These are phyloP conservation scores for Starmerella lactis-condensi DNA, from an alignment of 805 yeast species.

Conservation along the genomic window DNA sequence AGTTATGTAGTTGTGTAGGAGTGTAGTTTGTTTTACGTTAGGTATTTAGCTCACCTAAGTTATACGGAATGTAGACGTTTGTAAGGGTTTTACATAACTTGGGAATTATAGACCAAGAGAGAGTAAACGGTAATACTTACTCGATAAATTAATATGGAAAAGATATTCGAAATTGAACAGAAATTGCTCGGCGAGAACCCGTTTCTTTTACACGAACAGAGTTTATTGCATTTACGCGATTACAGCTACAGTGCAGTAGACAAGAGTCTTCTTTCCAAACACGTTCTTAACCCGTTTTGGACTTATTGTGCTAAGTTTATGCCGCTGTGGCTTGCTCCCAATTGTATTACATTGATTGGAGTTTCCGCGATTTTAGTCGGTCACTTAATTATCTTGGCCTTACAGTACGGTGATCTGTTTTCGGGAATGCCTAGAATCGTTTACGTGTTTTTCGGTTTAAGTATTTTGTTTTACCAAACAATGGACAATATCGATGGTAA, in stretches of 20 bases:
- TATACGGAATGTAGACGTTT: no score
- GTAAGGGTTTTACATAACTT: no score
- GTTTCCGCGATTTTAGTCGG: conserved; percentile 51
- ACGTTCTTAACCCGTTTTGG: conserved; percentile 77
- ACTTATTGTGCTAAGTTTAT: conserved; percentile 53
- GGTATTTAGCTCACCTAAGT: no score
- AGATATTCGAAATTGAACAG: conserved; percentile 18
- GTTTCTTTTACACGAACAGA: conserved; percentile 14
- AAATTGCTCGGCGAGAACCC: conserved; percentile 14
- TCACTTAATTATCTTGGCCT: conserved; percentile 40
- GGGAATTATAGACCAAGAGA: no score
- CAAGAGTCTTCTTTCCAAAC: conserved; percentile 58
- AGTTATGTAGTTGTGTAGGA: background rate
- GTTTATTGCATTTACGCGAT: conserved; percentile 14
- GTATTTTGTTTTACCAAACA: conserved; percentile 78
- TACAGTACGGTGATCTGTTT: conserved; percentile 46
- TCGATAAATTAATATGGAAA: conserved; percentile 10
- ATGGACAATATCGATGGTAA: conserved; percentile 93
- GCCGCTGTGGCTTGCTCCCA: conserved; percentile 89
- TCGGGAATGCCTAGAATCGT: conserved; percentile 53
- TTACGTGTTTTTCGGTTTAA: conserved; percentile 58
- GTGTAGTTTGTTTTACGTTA: background rate
- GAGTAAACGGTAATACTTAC: background rate
- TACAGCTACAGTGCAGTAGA: conserved; percentile 36
- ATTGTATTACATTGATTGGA: conserved; percentile 71